Percentiles rank a stretch among this genome's conserved stretches.
These are phyloP conservation scores for Aureobasidium musti DNA, from an alignment of 2,329 filamentous ascomycete genomes.

Conservation along the genomic window DNA sequence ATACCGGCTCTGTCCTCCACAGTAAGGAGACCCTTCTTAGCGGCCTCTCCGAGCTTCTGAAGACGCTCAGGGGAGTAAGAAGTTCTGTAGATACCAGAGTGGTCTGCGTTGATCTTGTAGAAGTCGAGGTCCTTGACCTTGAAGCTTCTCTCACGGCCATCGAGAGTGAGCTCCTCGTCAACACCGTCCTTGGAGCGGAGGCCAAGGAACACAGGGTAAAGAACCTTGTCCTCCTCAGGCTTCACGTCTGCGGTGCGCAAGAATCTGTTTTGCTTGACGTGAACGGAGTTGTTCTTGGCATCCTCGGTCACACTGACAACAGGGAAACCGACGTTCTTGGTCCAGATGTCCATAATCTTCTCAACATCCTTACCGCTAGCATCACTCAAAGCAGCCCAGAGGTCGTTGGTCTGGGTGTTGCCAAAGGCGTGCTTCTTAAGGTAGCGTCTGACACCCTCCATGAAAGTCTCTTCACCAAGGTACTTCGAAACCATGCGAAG, in stretches of 20 bases:
- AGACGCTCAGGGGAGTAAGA: slow-evolving; percentile 82
- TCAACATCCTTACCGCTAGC: slow-evolving; percentile 90
- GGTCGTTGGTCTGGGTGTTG: slow-evolving; percentile 86
- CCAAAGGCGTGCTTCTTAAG: slow-evolving; percentile 96
- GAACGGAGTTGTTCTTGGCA: slow-evolving; percentile 68
- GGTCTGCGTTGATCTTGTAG: slow-evolving; percentile 95
- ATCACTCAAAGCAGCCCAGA: slow-evolving; percentile 84
- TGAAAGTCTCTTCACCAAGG: slow-evolving; percentile 86
- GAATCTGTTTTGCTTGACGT: slow-evolving; percentile 93
- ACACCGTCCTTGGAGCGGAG: slow-evolving; percentile 82
- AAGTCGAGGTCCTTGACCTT: slow-evolving; percentile 79
- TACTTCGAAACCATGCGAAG: slow-evolving; percentile 97
- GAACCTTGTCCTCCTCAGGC: slow-evolving; percentile 82
- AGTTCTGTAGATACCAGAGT: slow-evolving; percentile 89
- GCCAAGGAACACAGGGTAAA: slow-evolving; percentile 88
- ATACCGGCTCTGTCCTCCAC: slow-evolving; percentile 94
- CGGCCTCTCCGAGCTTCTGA: slow-evolving; percentile 82
- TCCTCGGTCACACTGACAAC: slow-evolving; percentile 85
- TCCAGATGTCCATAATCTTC: slow-evolving; percentile 93
- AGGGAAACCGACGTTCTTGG: slow-evolving; percentile 91
- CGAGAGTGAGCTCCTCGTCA: slow-evolving; percentile 72
- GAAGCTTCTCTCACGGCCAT: slow-evolving; percentile 72
- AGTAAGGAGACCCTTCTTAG: slow-evolving; percentile 74
- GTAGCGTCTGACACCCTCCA: slow-evolving; percentile 87
- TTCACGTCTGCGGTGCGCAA: slow-evolving; percentile 89